Percentiles rank a stretch among this genome's conserved stretches.
Conservation (phyloP, 2,329 filamentous ascomycete genomes). For the Nothophoma quercina region DNA sequence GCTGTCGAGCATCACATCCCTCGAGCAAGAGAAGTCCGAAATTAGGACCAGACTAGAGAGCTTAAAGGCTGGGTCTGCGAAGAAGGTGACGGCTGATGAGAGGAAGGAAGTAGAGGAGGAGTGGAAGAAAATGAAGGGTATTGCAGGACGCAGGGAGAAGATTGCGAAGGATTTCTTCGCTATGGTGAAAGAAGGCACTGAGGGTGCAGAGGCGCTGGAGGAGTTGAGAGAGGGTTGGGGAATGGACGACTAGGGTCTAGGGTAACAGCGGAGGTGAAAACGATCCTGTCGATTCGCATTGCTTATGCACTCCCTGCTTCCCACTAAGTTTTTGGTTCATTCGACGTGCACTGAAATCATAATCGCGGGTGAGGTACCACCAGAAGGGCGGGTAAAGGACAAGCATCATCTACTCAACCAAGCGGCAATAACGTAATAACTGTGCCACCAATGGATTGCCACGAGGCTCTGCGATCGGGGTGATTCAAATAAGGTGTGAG, state of each 20-base stretch:
- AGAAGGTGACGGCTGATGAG: constrained; percentile 59
- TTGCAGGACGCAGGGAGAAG: constrained; percentile 53
- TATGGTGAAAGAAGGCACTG: constrained; percentile 56
- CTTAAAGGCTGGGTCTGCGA: constrained; percentile 52
- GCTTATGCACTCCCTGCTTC: too few species aligned
- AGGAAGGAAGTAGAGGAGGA: constrained; percentile 56
- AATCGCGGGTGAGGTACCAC: too few species aligned
- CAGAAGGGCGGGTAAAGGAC: too few species aligned
- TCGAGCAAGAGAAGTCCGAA: constrained; percentile 56
- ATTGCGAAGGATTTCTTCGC: constrained; percentile 62
- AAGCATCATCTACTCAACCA: too few species aligned
- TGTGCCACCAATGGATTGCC: too few species aligned
- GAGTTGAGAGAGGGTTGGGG: constrained; percentile 59
- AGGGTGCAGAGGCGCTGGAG: constrained; percentile 55
- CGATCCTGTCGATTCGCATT: too few species aligned
- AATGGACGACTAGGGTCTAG: constrained; percentile 47
- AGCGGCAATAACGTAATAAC: too few species aligned
- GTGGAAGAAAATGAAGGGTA: constrained; percentile 53
- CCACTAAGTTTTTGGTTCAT: too few species aligned
- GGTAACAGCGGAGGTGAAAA: too few species aligned
- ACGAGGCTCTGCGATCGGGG: too few species aligned
- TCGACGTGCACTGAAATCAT: too few species aligned
- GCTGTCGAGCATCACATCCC: constrained; percentile 49
- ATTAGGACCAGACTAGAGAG: constrained; percentile 52
- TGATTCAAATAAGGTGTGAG: too few species aligned